These are phyloP conservation scores for Fusarium penzigii DNA, from an alignment of 2,329 filamentous ascomycete genomes.

Conservation along the genomic window DNA sequence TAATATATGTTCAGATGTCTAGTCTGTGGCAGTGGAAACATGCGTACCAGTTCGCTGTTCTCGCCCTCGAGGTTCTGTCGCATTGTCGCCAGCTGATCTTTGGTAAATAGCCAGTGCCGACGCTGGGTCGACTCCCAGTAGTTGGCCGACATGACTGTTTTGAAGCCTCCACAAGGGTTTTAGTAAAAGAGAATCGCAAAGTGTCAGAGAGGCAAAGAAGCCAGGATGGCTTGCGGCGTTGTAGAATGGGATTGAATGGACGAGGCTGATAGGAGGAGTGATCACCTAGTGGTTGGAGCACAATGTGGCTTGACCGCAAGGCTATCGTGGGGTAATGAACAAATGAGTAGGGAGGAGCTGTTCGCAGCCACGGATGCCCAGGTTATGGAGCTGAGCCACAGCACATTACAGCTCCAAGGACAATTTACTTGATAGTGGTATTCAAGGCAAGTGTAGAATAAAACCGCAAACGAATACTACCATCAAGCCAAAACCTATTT, in stretches of 20 bases:
- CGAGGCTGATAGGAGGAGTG: background rate
- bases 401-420: background rate
- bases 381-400: background rate
- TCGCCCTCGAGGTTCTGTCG: slow-evolving; percentile 77
- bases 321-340: background rate
- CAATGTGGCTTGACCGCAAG: background rate
- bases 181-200: background rate
- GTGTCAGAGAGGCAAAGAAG: background rate
- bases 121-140: slow-evolving; percentile 96
- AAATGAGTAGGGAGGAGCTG: background rate
- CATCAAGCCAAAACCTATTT: background rate
- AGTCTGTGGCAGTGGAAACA: slow-evolving; percentile 79
- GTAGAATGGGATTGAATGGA: background rate
- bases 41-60: slow-evolving; percentile 71
- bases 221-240: background rate
- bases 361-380: background rate
- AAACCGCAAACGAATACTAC: background rate
- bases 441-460: background rate
- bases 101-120: slow-evolving; percentile 86
- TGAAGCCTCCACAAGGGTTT: background rate
- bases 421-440: background rate
- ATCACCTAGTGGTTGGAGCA: background rate
- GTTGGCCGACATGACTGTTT: slow-evolving; percentile 76
- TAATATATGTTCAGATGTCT: slow-evolving; percentile 89
- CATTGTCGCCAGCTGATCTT: slow-evolving; percentile 74